Evolutionary conservation across 108 stramenopile genomes (phyloP).

Genomic region (Nannochloropsis salina): DNA sequence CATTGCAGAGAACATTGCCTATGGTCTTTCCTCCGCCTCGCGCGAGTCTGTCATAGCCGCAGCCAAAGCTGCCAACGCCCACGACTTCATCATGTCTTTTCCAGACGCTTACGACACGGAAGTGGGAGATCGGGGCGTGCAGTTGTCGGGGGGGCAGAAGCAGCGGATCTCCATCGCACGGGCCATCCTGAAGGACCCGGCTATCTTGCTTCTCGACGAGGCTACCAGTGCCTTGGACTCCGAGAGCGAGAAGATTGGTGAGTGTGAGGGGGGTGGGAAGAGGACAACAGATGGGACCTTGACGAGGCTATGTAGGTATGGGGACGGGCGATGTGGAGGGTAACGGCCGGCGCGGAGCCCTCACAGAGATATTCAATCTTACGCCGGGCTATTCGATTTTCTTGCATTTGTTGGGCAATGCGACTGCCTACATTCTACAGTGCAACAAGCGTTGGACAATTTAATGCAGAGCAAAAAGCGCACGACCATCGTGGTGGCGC

Average conservation of each 20-base stretch:
- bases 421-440: slow-evolving; percentile 19
- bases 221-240: slow-evolving; percentile 68
- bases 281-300: too few relatives aligned
- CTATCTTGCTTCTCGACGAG: slow-evolving; percentile 79
- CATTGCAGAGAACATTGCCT: slow-evolving; percentile 29
- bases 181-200: slow-evolving; percentile 85
- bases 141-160: slow-evolving; percentile 73
- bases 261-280: too few relatives aligned
- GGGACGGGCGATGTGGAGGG: not conserved
- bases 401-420: too few relatives aligned
- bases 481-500: slow-evolving; percentile 64
- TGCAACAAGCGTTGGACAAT: slow-evolving; percentile 80
- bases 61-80: slow-evolving; percentile 43
- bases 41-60: slow-evolving; percentile 35
- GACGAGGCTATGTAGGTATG: too few relatives aligned
- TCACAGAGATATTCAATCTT: too few relatives aligned
- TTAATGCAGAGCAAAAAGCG: slow-evolving; percentile 51
- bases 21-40: slow-evolving; percentile 20
- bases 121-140: slow-evolving; percentile 93
- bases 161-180: slow-evolving; percentile 70
- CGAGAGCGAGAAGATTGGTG: not conserved
- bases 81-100: slow-evolving; percentile 64
- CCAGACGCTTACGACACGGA: slow-evolving; percentile 82
- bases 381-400: too few relatives aligned
- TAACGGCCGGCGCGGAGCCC: slow-evolving; percentile 57